Base-by-base conservation (phyloP, 441 rosid genomes). In the Breynia disticha region DNA sequence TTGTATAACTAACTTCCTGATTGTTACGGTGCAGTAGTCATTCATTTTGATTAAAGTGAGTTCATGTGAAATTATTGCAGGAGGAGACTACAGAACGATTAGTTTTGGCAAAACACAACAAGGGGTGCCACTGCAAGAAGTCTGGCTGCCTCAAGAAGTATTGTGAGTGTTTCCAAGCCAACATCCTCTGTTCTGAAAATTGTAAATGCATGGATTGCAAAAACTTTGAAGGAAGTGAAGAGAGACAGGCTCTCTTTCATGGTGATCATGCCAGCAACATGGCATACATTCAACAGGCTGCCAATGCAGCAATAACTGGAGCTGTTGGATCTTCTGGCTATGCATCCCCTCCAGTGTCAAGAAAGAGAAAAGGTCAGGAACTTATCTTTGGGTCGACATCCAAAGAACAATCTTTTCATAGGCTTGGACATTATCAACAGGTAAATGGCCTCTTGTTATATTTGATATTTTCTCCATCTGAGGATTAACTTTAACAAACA, bases 171-270 rank as follows among this genome's bases (percentile, higher is more conserved):
- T 93, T 78, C 74, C 96, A 89, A 67, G 97, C 96, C 16, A 80
- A 86, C 69, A 76, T 86, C 61, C 65, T 86, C 3, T 91, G 98
- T 72, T 93, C 98, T 20, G 98, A 93, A 56, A 93, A 79, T 67
- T 93, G 98, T 70, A 84, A 76, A 78, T 93, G 97, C 68, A 76
- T 82, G 76, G 97, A 88, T 69, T 91, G 98, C 78, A 91, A 91
- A 68, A 93, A 93, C 70, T 84, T 77, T 24, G 90, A 94, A 67
- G 97, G 97, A 68, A 89, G 90, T 63, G 88, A 86, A 69, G 95
- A 88, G 67, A 82, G 91, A 64, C 78, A 67, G 48, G 77, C 84
- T 51, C 75, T 88, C 47, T 67, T 76, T 63, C 86, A 76, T 63
- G 86, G 89, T 44, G 78, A 87, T 54, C 84, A 69, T 44, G 78